Conservation (phyloP, 164 flowering plant genomes). For the Amborella trichopoda region DNA sequence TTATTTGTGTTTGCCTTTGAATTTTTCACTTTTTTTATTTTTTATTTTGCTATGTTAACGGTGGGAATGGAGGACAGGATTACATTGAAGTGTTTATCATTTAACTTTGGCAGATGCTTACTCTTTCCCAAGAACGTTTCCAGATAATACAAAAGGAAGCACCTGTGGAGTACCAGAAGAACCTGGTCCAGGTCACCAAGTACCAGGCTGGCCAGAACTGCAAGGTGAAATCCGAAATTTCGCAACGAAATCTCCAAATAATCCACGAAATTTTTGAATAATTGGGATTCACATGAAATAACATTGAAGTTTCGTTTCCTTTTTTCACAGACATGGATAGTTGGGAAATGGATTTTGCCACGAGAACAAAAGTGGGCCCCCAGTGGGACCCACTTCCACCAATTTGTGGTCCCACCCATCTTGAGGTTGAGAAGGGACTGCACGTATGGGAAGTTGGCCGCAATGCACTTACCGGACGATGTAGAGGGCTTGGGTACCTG, state of each 20-base stretch:
- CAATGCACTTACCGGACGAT: constrained; percentile 78
- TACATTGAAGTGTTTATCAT: too few species aligned
- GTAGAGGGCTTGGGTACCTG: constrained; percentile 75
- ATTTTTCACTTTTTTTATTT: too few species aligned
- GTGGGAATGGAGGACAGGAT: too few species aligned
- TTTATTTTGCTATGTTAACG: too few species aligned
- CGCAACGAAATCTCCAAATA: too few species aligned
- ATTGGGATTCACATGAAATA: too few species aligned
- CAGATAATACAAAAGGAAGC: constrained; percentile 73
- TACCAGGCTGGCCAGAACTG: constrained; percentile 73
- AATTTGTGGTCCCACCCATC: constrained; percentile 88
- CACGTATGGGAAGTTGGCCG: constrained; percentile 82
- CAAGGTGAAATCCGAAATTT: constrained; percentile 30
- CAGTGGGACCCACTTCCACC: constrained; percentile 77
- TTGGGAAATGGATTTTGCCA: constrained; percentile 82
- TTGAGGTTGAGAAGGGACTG: constrained; percentile 62
- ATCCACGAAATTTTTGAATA: too few species aligned
- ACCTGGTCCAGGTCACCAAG: constrained; percentile 78
- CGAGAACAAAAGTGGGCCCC: constrained; percentile 82
- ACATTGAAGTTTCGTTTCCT: not conserved
- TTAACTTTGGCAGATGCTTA: constrained; percentile 77
- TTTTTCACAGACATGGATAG: constrained; percentile 66
- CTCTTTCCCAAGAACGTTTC: constrained; percentile 71
- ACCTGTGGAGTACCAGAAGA: constrained; percentile 41
- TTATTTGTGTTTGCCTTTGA: too few species aligned